These are phyloP conservation scores for Calamus simplicifolius DNA, from an alignment of 176 grass and related monocot genomes.

Conservation along the genomic window DNA sequence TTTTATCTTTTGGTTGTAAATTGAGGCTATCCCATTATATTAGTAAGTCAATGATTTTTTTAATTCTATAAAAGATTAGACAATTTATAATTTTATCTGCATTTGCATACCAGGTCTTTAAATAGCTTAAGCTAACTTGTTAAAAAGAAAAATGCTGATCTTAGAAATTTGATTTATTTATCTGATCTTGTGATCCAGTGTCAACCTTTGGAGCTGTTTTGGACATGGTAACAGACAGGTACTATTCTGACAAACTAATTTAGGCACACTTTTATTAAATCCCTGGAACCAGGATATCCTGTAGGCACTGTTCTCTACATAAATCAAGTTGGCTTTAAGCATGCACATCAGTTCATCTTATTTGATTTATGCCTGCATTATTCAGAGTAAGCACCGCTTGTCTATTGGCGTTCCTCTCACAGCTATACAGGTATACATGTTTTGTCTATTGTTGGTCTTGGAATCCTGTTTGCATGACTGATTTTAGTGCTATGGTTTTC, in stretches of 20 bases:
- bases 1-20: too few relatives aligned
- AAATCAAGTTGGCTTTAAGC: background rate
- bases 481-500: conserved; percentile 2
- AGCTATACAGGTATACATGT: conserved; percentile 71
- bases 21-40: too few relatives aligned
- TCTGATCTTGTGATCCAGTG: background rate
- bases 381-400: conserved; percentile 98
- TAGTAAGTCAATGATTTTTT: too few relatives aligned
- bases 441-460: background rate
- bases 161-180: background rate
- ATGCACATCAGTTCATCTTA: background rate
- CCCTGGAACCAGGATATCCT: background rate
- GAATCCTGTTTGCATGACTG: background rate
- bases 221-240: background rate
- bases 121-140: too few relatives aligned
- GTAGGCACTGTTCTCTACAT: background rate
- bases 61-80: too few relatives aligned
- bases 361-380: conserved; percentile 10
- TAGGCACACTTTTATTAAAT: background rate
- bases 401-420: conserved; percentile 79
- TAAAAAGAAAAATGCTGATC: background rate
- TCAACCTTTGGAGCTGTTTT: conserved; percentile 4
- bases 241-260: background rate
- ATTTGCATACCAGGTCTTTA: too few relatives aligned
- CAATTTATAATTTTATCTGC: too few relatives aligned